A percentile compares a stretch with the other conserved stretches of the same genome.
phyloP scores from a whole-genome alignment of 257 asterid species.

The Rehmannia glutinosa region DNA sequence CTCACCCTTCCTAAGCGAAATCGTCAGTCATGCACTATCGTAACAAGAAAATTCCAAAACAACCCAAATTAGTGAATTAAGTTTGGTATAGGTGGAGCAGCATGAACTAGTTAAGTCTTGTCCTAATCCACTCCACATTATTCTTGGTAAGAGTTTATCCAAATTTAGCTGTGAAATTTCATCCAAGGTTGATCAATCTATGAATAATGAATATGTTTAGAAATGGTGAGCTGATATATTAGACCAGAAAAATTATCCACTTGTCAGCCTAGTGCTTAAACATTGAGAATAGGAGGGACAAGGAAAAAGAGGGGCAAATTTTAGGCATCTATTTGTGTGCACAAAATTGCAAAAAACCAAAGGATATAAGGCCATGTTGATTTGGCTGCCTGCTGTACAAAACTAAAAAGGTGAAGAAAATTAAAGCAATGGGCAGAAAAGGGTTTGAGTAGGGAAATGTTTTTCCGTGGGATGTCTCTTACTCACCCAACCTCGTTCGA shows the following conservation, averaged over 20 bases:
- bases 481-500: conserved; percentile 18
- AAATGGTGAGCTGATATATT: neutral
- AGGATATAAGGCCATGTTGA: neutral
- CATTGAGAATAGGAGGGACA: neutral
- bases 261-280: neutral
- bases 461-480: conserved; percentile 29
- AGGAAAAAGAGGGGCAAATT: conserved; percentile 1
- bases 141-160: neutral
- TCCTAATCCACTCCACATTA: neutral
- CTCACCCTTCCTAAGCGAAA: no score
- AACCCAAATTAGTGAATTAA: neutral
- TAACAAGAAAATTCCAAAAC: neutral
- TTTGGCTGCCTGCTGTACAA: neutral
- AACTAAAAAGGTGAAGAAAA: neutral
- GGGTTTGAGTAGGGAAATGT: conserved; percentile 10
- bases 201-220: neutral
- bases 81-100: neutral
- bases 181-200: neutral
- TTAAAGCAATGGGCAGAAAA: neutral
- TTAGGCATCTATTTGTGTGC: conserved; percentile 12
- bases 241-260: no score
- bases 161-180: neutral
- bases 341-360: conserved; percentile 22
- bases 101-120: neutral
- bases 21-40: neutral